phyloP scores from a whole-genome alignment of 2,329 filamentous ascomycete species.

The Epichloe aotearoae region DNA sequence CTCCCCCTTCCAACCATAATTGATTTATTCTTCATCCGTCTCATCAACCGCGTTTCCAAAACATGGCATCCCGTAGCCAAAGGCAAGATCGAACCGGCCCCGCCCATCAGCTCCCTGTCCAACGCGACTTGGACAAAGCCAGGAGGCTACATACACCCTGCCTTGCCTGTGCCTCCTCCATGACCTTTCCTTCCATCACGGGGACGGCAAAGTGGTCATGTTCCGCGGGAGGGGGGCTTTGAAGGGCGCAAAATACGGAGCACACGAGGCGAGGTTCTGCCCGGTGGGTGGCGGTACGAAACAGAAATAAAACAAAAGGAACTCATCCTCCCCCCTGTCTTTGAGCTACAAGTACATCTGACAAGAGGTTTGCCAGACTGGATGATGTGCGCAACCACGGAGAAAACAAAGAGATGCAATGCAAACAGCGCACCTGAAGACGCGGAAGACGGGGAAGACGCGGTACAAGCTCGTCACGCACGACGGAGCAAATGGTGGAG shows the following conservation, averaged over 20 bases:
- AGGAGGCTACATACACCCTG: too few species aligned
- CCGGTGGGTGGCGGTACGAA: too few species aligned
- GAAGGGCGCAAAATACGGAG: too few species aligned
- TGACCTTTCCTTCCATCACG: too few species aligned
- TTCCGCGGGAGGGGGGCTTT: too few species aligned
- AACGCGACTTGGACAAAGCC: too few species aligned
- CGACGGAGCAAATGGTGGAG: not conserved
- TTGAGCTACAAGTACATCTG: not conserved
- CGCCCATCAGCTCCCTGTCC: not conserved
- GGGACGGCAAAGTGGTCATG: too few species aligned
- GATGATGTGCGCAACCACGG: not conserved
- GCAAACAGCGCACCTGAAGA: not conserved
- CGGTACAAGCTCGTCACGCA: not conserved
- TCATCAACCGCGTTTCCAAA: not conserved
- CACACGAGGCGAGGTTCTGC: too few species aligned
- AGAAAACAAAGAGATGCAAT: not conserved
- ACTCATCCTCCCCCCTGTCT: not conserved
- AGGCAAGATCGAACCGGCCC: not conserved
- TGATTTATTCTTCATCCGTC: too few species aligned
- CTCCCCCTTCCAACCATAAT: too few species aligned
- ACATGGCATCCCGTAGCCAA: not conserved
- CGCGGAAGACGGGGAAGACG: not conserved
- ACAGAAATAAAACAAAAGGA: too few species aligned
- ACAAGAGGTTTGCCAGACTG: not conserved
- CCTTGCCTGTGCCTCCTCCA: too few species aligned